These are phyloP conservation scores for Eutrema yunnanense DNA, from an alignment of 345 rosid species.

Conservation along the genomic window DNA sequence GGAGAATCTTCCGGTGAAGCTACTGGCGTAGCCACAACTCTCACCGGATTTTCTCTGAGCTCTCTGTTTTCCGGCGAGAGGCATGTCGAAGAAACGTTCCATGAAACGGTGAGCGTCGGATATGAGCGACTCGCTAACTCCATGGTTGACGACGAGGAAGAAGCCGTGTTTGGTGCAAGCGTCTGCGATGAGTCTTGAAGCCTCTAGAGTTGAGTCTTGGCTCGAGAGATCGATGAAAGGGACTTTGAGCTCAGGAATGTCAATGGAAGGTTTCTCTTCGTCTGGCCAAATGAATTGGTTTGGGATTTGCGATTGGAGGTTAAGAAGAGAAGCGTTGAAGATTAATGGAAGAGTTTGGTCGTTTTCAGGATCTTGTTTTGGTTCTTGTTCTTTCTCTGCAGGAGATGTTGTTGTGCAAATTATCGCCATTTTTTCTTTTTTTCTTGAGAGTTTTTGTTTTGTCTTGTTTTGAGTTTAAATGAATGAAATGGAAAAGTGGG, in stretches of 20 bases:
- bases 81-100: constrained; percentile 73
- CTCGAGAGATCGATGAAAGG: constrained; percentile 73
- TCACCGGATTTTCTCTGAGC: constrained; percentile 81
- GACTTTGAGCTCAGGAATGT: constrained; percentile 59
- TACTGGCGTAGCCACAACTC: constrained; percentile 89
- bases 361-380: constrained; percentile 19
- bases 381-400: constrained; percentile 18
- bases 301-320: constrained; percentile 50
- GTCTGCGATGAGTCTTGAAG: constrained; percentile 53
- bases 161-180: constrained; percentile 86
- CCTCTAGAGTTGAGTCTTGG: constrained; percentile 47
- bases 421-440: constrained; percentile 20
- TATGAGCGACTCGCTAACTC: constrained; percentile 58
- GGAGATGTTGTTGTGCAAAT: constrained; percentile 24
- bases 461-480: constrained; percentile 10
- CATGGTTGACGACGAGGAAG: constrained; percentile 85
- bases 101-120: constrained; percentile 55
- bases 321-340: constrained; percentile 65
- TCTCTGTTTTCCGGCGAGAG: constrained; percentile 61
- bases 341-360: constrained; percentile 35
- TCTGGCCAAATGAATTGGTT: constrained; percentile 93
- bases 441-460: background rate
- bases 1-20: constrained; percentile 91
- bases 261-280: constrained; percentile 56
- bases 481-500: constrained; percentile 9